phyloP scores from a whole-genome alignment of 352 stramenopile genomes.

The Pythium scleroteichum region DNA sequence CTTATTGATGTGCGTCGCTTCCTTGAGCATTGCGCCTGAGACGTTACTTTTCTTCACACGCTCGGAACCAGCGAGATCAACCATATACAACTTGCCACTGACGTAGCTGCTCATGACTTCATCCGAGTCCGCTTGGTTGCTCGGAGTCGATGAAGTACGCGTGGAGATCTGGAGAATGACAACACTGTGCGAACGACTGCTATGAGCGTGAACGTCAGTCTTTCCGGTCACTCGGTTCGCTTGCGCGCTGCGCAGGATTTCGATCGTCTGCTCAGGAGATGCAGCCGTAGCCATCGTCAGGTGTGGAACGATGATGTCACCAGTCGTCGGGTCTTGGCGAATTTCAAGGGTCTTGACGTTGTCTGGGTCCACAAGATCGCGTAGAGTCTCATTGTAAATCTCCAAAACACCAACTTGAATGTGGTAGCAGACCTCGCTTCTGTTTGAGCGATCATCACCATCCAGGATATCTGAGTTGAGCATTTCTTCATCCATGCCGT shows the following conservation, averaged over 20 bases:
- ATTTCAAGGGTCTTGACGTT: constrained; percentile 72
- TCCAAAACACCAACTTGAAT: constrained; percentile 94
- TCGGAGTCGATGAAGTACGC: constrained; percentile 22
- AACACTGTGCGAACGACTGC: constrained; percentile 92
- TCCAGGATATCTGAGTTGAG: constrained; percentile 34
- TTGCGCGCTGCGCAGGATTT: constrained; percentile 64
- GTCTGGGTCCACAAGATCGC: constrained; percentile 84
- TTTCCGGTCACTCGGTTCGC: constrained; percentile 79
- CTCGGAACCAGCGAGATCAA: constrained; percentile 92
- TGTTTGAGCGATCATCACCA: constrained; percentile 20
- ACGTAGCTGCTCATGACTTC: constrained; percentile 50
- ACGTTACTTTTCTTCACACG: constrained; percentile 91
- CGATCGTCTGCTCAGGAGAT: constrained; percentile 66
- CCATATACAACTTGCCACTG: constrained; percentile 90
- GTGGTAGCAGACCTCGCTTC: constrained; percentile 42
- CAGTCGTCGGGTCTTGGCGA: constrained; percentile 60
- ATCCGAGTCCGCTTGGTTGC: constrained; percentile 33
- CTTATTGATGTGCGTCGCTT: constrained; percentile 87
- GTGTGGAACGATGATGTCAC: constrained; percentile 75
- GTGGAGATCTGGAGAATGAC: constrained; percentile 91
- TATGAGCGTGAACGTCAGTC: constrained; percentile 90
- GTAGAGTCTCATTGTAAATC: constrained; percentile 95
- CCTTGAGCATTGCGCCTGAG: constrained; percentile 76
- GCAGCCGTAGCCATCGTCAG: constrained; percentile 72
- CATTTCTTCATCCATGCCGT: constrained; percentile 27